Percentiles rank a stretch among this genome's conserved stretches.
These are phyloP conservation scores for Ottelia alismoides DNA, from an alignment of 106 monocot genomes.

Conservation along the genomic window DNA sequence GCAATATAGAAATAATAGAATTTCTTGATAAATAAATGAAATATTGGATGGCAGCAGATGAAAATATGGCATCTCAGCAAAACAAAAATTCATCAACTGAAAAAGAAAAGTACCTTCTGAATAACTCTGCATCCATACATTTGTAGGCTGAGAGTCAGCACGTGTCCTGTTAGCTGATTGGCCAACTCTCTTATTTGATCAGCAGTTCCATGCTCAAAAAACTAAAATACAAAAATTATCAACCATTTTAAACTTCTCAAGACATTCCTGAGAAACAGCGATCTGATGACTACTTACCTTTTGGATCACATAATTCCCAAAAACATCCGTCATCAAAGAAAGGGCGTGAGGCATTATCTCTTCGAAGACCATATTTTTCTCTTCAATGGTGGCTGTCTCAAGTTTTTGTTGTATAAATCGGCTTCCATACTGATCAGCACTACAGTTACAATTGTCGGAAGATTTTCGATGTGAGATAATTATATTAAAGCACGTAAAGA, in stretches of 20 bases:
- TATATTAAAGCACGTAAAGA: not conserved
- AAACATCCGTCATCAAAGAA: slow-evolving; percentile 79
- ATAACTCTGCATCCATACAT: slow-evolving; percentile 91
- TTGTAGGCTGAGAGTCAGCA: slow-evolving; percentile 64
- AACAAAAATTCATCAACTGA: too few relatives aligned
- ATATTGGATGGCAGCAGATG: too few relatives aligned
- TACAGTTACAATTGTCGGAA: slow-evolving; percentile 7
- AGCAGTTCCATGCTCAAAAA: slow-evolving; percentile 69
- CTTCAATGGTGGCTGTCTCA: slow-evolving; percentile 58
- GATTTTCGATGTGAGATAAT: not conserved
- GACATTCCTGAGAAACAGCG: too few relatives aligned
- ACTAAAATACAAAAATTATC: slow-evolving; percentile 17
- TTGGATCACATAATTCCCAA: slow-evolving; percentile 83
- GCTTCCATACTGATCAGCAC: slow-evolving; percentile 79
- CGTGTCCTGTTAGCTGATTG: slow-evolving; percentile 45
- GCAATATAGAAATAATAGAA: too few relatives aligned
- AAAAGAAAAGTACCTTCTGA: slow-evolving; percentile 82
- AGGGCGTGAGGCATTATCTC: slow-evolving; percentile 60
- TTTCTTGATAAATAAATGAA: too few relatives aligned
- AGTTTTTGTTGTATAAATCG: slow-evolving; percentile 88
- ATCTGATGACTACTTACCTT: slow-evolving; percentile 33
- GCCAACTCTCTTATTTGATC: slow-evolving; percentile 51
- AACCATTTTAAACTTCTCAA: too few relatives aligned
- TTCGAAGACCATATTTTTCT: slow-evolving; percentile 60
- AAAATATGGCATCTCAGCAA: too few relatives aligned